These are phyloP conservation scores for Trichocomaceae sp. DNA, from an alignment of 2,329 filamentous ascomycete species.

Conservation along the genomic window DNA sequence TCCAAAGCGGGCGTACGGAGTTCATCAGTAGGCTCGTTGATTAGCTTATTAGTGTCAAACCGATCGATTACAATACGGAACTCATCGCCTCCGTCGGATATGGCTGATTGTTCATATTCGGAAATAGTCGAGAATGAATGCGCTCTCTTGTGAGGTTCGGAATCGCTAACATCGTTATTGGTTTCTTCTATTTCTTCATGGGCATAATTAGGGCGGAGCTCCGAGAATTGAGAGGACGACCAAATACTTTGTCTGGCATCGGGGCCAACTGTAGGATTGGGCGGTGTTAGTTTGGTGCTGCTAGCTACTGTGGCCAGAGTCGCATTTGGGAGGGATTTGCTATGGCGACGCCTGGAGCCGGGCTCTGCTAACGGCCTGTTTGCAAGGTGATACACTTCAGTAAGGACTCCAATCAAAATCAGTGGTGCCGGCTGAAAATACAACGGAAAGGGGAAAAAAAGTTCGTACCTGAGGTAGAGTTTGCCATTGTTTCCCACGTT, in stretches of 20 bases:
- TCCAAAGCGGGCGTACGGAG: constrained; percentile 58
- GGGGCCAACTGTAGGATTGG: constrained; percentile 23
- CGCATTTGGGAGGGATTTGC: constrained; percentile 4
- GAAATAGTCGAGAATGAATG: constrained; percentile 72
- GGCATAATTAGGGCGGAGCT: constrained; percentile 25
- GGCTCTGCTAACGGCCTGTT: constrained; percentile 32
- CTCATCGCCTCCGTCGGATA: constrained; percentile 51
- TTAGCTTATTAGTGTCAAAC: constrained; percentile 56
- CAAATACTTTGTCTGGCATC: constrained; percentile 31
- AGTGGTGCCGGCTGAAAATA: not conserved
- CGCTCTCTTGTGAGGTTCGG: constrained; percentile 49
- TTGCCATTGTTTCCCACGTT: constrained; percentile 78
- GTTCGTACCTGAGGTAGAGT: constrained; percentile 67
- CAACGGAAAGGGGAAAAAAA: constrained; percentile 22
- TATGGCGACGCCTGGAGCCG: constrained; percentile 6
- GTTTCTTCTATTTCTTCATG: constrained; percentile 23
- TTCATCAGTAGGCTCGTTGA: constrained; percentile 51
- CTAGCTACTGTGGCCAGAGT: constrained; percentile 50
- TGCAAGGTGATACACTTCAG: constrained; percentile 1
- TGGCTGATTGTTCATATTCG: constrained; percentile 46
- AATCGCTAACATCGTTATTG: constrained; percentile 17
- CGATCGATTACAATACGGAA: constrained; percentile 77
- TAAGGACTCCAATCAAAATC: not conserved
- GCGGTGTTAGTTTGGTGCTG: constrained; percentile 47
- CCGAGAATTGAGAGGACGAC: constrained; percentile 38